Evolutionary conservation across 2,329 filamentous ascomycete species (phyloP), one percentile per base, ranked within the genome.

Genomic region (Pezizomycotina sp.): DNA sequence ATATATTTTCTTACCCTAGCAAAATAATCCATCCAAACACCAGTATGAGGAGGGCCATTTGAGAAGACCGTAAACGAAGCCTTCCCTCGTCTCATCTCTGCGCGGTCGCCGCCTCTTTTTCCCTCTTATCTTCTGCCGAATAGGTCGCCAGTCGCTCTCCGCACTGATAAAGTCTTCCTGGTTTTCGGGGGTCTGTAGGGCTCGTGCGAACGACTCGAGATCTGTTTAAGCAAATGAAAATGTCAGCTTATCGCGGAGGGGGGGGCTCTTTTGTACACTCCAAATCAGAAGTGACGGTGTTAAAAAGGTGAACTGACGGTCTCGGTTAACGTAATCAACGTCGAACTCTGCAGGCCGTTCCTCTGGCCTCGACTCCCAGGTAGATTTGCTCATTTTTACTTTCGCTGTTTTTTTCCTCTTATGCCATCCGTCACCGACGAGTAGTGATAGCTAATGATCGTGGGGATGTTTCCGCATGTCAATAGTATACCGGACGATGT

Each of bases 91-190:
- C 63, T 98, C 89, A 55, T 98, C 89, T 52, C 74, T 80, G 36
- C 63, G 59, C 24, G 58, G 57, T 45, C 57, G 60, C 45, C 59
- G 52, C 50, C 55, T 52, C 31, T 48, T 44, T 42, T 55, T 56
- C 35, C 55, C 51, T 39, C 64, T 63, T 14, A 84, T 66, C 38
- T 69, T 74, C 54, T 86, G 71, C 49, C 78, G 75, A 8, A 95
- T 71, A 0, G 89, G 89, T 10, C 80, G 75, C 89, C 89, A 98
- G 62, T 98, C 89, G 56, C 92, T 92, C 53, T 91, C 72, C 25
- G 89, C 86, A 3, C 81, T 79, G 51, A 95, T 81, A 55, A 84
- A 83, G 31, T 48, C 48, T 27, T 50, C 49, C 15, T 49, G 47
- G 43, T 31, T 22, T 16, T 47, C 18, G 46, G 45, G 7, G 50